Evolutionary conservation across 2,329 filamentous ascomycete genomes (phyloP).

Genomic region (Aspergillus candidus): DNA sequence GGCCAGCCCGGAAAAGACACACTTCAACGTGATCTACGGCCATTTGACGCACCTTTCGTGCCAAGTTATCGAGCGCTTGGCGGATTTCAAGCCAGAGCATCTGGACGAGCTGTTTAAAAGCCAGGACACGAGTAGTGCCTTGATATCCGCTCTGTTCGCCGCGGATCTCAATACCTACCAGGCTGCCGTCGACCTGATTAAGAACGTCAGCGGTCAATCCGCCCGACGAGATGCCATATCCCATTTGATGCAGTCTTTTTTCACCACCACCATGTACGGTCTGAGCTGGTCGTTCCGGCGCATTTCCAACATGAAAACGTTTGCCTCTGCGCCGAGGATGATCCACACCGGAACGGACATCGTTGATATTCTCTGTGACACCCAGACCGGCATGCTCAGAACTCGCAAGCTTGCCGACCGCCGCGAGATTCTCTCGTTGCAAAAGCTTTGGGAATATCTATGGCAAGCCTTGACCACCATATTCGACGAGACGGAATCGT

Average conservation of each 20-base stretch:
- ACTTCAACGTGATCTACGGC: conserved; percentile 70
- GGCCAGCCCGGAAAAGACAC: conserved; percentile 49
- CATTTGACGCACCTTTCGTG: conserved; percentile 59
- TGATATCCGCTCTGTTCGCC: conserved; percentile 75
- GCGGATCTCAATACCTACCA: conserved; percentile 73
- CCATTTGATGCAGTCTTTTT: conserved; percentile 53
- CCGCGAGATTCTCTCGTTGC: conserved; percentile 60
- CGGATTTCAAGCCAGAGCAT: conserved; percentile 65
- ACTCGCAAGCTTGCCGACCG: conserved; percentile 50
- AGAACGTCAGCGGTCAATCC: conserved; percentile 68
- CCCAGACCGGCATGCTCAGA: conserved; percentile 57
- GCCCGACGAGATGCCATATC: conserved; percentile 56
- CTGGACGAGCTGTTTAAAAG: conserved; percentile 65
- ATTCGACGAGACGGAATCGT: conserved; percentile 75
- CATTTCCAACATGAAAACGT: conserved; percentile 52
- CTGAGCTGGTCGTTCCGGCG: conserved; percentile 52
- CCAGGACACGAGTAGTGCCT: conserved; percentile 61
- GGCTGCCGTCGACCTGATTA: conserved; percentile 74
- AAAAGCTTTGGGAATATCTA: conserved; percentile 74
- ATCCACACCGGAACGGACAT: conserved; percentile 58
- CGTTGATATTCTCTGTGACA: conserved; percentile 58
- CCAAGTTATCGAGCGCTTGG: conserved; percentile 69
- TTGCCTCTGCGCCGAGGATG: conserved; percentile 55
- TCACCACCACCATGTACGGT: conserved; percentile 51
- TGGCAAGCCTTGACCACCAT: conserved; percentile 78